Evolutionary conservation across 176 grass and related monocot species (phyloP).

Genomic region (Lolium rigidum): DNA sequence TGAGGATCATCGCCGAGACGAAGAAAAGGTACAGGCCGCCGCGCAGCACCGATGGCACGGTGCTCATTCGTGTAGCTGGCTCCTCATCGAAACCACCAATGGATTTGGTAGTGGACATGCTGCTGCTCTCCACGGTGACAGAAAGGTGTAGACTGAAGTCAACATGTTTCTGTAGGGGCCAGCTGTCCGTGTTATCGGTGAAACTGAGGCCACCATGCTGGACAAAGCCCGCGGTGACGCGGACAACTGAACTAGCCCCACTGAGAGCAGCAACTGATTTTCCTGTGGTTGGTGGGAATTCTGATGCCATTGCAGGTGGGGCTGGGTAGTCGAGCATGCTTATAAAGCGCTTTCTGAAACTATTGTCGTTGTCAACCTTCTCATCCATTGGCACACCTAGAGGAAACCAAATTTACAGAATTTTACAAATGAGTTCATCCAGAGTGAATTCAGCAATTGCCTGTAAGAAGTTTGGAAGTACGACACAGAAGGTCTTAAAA

Average conservation of each 20-base stretch:
- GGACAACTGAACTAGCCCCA: slow-evolving; percentile 46
- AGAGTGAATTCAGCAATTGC: not conserved
- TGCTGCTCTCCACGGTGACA: slow-evolving; percentile 36
- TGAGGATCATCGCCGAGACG: slow-evolving; percentile 66
- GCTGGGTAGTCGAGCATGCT: slow-evolving; percentile 77
- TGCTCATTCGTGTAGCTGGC: slow-evolving; percentile 42
- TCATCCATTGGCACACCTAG: slow-evolving; percentile 52
- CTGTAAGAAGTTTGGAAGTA: not conserved
- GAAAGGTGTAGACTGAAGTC: slow-evolving; percentile 60
- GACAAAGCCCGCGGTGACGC: slow-evolving; percentile 68
- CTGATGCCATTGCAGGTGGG: slow-evolving; percentile 69
- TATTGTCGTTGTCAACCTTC: slow-evolving; percentile 61
- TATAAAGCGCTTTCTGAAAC: slow-evolving; percentile 56
- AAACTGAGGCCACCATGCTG: slow-evolving; percentile 52
- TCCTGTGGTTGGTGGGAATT: slow-evolving; percentile 45
- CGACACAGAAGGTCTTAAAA: not conserved
- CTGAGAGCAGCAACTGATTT: slow-evolving; percentile 51
- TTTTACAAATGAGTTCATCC: not conserved
- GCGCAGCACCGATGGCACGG: slow-evolving; percentile 49
- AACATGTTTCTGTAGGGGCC: slow-evolving; percentile 65
- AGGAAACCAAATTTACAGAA: slow-evolving; percentile 11
- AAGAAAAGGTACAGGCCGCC: slow-evolving; percentile 76
- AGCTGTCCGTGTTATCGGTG: slow-evolving; percentile 1
- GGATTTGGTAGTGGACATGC: slow-evolving; percentile 45
- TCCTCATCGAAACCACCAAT: slow-evolving; percentile 9